A percentile compares a stretch with the other conserved stretches of the same genome.
Conservation (phyloP, 768 basidiomycete genomes). For the Boletus patriciae region DNA sequence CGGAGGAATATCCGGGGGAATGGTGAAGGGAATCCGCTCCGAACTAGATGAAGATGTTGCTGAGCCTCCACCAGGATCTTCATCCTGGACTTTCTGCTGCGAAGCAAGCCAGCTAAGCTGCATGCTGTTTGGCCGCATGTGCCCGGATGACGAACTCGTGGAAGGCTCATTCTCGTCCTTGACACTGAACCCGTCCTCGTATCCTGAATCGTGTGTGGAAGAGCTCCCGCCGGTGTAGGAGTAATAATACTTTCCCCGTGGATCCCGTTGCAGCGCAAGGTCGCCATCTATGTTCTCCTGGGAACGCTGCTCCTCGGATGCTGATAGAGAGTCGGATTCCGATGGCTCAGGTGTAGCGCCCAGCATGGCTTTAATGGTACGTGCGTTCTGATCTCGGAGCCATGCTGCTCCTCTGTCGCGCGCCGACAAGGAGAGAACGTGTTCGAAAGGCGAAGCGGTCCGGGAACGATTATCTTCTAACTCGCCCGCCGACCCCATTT, state of each 20-base stretch:
- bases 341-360: slow-evolving; percentile 59
- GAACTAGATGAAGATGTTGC: slow-evolving; percentile 16
- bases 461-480: slow-evolving; percentile 57
- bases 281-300: slow-evolving; percentile 54
- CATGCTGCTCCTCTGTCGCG: slow-evolving; percentile 74
- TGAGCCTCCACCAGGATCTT: slow-evolving; percentile 12
- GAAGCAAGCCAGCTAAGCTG: slow-evolving; percentile 65
- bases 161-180: slow-evolving; percentile 34
- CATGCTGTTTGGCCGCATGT: slow-evolving; percentile 62
- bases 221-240: slow-evolving; percentile 57
- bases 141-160: slow-evolving; percentile 28
- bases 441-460: slow-evolving; percentile 41
- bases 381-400: slow-evolving; percentile 78
- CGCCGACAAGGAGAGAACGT: slow-evolving; percentile 44
- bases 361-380: slow-evolving; percentile 59
- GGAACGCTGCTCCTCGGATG: slow-evolving; percentile 37
- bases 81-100: slow-evolving; percentile 42
- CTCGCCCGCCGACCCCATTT: slow-evolving; percentile 44
- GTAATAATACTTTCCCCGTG: slow-evolving; percentile 75
- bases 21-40: slow-evolving; percentile 17
- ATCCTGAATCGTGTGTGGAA: slow-evolving; percentile 52
- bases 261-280: slow-evolving; percentile 64
- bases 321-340: slow-evolving; percentile 50
- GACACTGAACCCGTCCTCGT: slow-evolving; percentile 48
- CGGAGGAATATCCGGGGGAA: slow-evolving; percentile 42